These are phyloP conservation scores for Termitomyces sp. DNA, from an alignment of 768 basidiomycete species.

Conservation along the genomic window DNA sequence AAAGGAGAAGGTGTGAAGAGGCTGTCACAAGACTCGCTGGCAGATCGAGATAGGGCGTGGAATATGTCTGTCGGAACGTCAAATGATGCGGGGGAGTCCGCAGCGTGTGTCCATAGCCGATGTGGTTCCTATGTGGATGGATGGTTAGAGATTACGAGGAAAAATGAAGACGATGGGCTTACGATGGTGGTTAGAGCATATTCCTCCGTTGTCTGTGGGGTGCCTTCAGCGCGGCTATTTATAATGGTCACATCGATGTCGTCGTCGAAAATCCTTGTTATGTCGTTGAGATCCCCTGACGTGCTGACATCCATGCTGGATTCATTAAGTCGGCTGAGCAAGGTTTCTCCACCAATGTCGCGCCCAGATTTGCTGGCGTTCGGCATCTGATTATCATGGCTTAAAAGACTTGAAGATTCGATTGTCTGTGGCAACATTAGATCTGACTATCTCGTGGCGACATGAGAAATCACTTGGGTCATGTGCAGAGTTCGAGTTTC, in stretches of 20 bases:
- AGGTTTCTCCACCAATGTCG: background rate
- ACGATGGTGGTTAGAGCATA: background rate
- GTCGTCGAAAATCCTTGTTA: conserved; percentile 4
- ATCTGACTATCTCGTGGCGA: background rate
- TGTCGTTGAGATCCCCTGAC: background rate
- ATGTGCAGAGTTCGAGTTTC: background rate
- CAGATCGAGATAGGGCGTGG: conserved; percentile 1
- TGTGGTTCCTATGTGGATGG: background rate
- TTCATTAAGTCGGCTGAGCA: background rate
- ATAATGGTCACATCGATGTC: background rate
- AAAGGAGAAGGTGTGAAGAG: background rate
- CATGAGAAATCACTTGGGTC: background rate
- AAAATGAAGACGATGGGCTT: background rate
- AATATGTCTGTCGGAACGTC: background rate
- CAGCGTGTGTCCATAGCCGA: conserved; percentile 1
- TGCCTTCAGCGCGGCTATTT: background rate
- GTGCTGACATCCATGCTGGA: background rate
- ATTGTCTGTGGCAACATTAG: background rate
- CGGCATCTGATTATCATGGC: too few relatives aligned
- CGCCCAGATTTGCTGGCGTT: background rate
- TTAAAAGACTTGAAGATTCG: background rate
- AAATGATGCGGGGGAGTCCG: conserved; percentile 8
- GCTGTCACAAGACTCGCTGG: conserved; percentile 8
- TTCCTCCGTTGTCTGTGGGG: background rate
- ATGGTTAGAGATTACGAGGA: background rate